Conservation (phyloP, 2,329 filamentous ascomycete species). For the Acrodontium crateriforme region DNA sequence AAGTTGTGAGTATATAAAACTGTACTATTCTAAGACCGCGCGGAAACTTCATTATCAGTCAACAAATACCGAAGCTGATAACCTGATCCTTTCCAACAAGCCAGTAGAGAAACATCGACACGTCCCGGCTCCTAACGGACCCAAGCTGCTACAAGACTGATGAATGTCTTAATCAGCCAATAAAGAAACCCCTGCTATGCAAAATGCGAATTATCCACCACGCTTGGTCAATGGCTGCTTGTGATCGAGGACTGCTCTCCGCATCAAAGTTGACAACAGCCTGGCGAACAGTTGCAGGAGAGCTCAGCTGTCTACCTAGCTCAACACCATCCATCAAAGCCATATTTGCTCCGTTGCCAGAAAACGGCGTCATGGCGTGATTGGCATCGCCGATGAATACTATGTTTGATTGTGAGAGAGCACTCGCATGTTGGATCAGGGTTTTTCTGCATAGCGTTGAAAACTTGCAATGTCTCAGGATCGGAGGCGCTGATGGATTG, state of each 20-base stretch:
- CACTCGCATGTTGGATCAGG: no score
- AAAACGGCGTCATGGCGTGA: constrained; percentile 37
- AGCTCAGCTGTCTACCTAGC: constrained; percentile 28
- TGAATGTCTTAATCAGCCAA: not conserved
- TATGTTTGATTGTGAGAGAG: no score
- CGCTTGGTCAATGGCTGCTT: not conserved
- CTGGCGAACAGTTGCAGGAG: no score
- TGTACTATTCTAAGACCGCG: no score
- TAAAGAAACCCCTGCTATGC: constrained; percentile 3
- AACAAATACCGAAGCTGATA: no score
- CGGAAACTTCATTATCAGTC: no score
- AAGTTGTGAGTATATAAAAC: no score
- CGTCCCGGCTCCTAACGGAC: no score
- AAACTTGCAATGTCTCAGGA: constrained; percentile 22
- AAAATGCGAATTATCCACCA: not conserved
- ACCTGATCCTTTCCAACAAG: no score
- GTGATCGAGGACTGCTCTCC: not conserved
- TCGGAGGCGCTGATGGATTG: constrained; percentile 29
- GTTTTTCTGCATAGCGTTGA: constrained; percentile 33
- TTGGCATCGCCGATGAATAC: constrained; percentile 39
- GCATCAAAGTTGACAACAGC: not conserved
- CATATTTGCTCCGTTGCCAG: constrained; percentile 36
- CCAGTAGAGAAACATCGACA: no score
- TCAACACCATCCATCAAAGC: constrained; percentile 36
- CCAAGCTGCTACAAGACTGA: no score